Conservation (phyloP, 345 rosid genomes). For the Lepidium africanum region DNA sequence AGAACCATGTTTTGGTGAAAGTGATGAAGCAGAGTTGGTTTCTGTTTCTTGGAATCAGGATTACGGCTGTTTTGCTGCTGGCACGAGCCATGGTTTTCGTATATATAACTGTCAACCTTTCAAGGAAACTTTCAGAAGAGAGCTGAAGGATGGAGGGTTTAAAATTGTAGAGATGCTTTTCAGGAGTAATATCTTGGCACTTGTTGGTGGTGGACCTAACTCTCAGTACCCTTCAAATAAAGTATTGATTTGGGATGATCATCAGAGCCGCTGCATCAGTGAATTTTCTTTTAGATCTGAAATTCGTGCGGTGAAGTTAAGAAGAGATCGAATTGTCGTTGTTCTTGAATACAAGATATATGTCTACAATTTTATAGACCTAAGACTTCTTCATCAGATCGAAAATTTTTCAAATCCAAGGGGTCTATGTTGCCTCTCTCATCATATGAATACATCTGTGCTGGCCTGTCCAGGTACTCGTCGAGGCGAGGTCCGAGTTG, state of each 20-base stretch:
- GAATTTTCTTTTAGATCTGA: conserved; percentile 80
- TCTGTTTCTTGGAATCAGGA: conserved; percentile 89
- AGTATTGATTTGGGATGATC: conserved; percentile 90
- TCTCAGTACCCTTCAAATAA: conserved; percentile 79
- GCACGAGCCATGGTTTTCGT: conserved; percentile 68
- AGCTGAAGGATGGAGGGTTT: conserved; percentile 64
- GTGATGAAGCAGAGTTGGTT: conserved; percentile 45
- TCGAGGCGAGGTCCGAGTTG: conserved; percentile 72
- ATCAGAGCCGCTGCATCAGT: conserved; percentile 74
- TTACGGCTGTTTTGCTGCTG: conserved; percentile 75
- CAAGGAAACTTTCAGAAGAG: conserved; percentile 67
- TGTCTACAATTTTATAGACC: conserved; percentile 64
- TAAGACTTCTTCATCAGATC: conserved; percentile 80
- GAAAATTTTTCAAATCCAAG: conserved; percentile 72
- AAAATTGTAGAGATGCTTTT: conserved; percentile 90
- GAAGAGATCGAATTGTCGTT: conserved; percentile 66
- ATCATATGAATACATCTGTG: conserved; percentile 59
- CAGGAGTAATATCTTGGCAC: conserved; percentile 79
- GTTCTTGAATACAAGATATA: conserved; percentile 89
- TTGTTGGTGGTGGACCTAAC: conserved; percentile 63
- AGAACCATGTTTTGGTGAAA: conserved; percentile 30
- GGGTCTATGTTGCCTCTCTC: conserved; percentile 90
- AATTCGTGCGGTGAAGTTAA: conserved; percentile 65
- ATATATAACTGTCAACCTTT: conserved; percentile 79
- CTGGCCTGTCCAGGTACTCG: conserved; percentile 86